Conservation (phyloP, 2,329 filamentous ascomycete genomes). For the Chaetomium sp. region DNA sequence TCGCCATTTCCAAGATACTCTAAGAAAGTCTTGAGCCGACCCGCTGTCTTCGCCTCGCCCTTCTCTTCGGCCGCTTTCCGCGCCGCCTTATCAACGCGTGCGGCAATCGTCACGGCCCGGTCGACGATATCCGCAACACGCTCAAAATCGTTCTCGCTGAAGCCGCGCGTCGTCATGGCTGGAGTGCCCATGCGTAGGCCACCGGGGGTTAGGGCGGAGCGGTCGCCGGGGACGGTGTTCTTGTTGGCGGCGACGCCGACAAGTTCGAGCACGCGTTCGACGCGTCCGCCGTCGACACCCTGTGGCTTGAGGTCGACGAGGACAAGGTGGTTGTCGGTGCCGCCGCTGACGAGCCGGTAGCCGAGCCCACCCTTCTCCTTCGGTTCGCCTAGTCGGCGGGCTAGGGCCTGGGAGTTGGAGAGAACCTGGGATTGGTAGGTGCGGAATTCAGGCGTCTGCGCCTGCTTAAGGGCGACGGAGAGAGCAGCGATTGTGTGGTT, state of each 20-base stretch:
- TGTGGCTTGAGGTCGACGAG: conserved; percentile 87
- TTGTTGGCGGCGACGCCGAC: conserved; percentile 98
- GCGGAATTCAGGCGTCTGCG: conserved; percentile 81
- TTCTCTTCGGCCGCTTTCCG: conserved; percentile 61
- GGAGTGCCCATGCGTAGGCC: conserved; percentile 92
- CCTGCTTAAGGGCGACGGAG: conserved; percentile 90
- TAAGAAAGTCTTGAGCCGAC: conserved; percentile 60
- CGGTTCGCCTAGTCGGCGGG: conserved; percentile 55
- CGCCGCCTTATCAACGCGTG: conserved; percentile 66
- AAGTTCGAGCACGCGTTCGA: conserved; percentile 84
- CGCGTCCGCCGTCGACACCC: conserved; percentile 78
- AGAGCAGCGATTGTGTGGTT: conserved; percentile 98
- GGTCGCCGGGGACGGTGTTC: conserved; percentile 95
- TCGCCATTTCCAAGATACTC: conserved; percentile 63
- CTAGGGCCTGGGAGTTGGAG: conserved; percentile 83
- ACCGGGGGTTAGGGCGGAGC: conserved; percentile 85
- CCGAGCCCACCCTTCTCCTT: conserved; percentile 73
- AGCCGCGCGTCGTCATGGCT: conserved; percentile 96
- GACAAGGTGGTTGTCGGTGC: conserved; percentile 96
- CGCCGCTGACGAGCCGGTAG: conserved; percentile 86
- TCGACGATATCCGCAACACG: conserved; percentile 82
- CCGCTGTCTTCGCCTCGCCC: conserved; percentile 55
- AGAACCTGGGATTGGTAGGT: conserved; percentile 88
- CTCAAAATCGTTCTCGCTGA: conserved; percentile 80
- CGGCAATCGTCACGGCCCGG: conserved; percentile 71